Conservation (phyloP, 306 rosid species). For the Pyrus communis region DNA sequence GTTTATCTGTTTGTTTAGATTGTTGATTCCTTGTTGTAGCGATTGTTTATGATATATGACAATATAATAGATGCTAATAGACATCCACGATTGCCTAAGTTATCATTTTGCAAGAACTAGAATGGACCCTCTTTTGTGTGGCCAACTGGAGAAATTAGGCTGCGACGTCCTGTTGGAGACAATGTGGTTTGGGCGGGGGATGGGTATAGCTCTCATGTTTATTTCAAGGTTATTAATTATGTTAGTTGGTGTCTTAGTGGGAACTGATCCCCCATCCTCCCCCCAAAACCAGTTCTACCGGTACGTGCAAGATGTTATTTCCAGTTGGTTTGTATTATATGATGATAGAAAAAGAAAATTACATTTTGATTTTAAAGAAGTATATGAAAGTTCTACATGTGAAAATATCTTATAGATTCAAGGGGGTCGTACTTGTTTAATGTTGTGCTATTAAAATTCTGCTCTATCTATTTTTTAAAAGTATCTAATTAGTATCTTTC, state of each 20-base stretch:
- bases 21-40: not conserved
- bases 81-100: not conserved
- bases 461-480: no score
- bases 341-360: not conserved
- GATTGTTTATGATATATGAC: not conserved
- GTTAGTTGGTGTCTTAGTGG: not conserved
- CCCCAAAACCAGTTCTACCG: not conserved
- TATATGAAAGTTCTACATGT: no score
- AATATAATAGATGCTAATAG: not conserved
- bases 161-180: not conserved
- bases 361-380: not conserved
- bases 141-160: not conserved
- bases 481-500: not conserved
- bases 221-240: no score
- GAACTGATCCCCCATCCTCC: not conserved
- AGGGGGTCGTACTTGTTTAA: not conserved
- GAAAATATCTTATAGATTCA: no score
- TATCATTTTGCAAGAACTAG: not conserved
- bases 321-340: no score
- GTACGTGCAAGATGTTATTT: no score
- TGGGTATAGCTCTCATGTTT: not conserved
- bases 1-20: not conserved
- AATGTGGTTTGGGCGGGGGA: not conserved
- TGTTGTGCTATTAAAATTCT: not conserved
- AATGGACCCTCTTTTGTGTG: not conserved